phyloP scores from a whole-genome alignment of 495 filamentous ascomycete genomes.

The Aspergillus kassunensis region DNA sequence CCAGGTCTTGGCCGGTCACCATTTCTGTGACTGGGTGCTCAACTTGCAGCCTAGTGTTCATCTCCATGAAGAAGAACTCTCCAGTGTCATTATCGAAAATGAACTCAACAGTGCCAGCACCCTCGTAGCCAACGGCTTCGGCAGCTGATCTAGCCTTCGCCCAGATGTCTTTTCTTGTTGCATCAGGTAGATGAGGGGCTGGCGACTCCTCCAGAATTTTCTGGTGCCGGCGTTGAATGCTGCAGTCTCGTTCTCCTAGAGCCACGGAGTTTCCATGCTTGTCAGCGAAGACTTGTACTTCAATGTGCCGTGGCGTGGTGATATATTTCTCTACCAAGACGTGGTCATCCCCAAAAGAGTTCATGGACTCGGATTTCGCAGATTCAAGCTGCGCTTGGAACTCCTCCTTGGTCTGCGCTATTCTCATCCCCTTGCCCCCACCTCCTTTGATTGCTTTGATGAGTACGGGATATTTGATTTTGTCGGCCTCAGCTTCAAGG shows the following conservation, averaged over 20 bases:
- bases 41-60: constrained; percentile 96
- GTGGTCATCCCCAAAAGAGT: constrained; percentile 93
- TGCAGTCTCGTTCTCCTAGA: constrained; percentile 82
- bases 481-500: constrained; percentile 68
- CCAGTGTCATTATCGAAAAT: constrained; percentile 96
- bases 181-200: constrained; percentile 77
- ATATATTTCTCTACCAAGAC: constrained; percentile 98
- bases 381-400: constrained; percentile 79
- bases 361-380: constrained; percentile 84
- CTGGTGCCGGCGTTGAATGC: constrained; percentile 84
- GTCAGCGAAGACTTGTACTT: constrained; percentile 97
- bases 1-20: constrained; percentile 91
- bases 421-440: constrained; percentile 99
- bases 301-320: constrained; percentile 88
- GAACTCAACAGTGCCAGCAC: constrained; percentile 96
- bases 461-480: constrained; percentile 87
- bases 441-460: constrained; percentile 97
- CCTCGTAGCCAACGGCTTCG: constrained; percentile 88
- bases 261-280: constrained; percentile 80
- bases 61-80: constrained; percentile 99
- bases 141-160: constrained; percentile 87
- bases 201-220: constrained; percentile 98
- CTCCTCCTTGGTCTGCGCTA: constrained; percentile 67
- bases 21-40: constrained; percentile 98
- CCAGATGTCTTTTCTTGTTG: constrained; percentile 84